phyloP scores from a whole-genome alignment of 305 asterid species.

The Rubia occidens region DNA sequence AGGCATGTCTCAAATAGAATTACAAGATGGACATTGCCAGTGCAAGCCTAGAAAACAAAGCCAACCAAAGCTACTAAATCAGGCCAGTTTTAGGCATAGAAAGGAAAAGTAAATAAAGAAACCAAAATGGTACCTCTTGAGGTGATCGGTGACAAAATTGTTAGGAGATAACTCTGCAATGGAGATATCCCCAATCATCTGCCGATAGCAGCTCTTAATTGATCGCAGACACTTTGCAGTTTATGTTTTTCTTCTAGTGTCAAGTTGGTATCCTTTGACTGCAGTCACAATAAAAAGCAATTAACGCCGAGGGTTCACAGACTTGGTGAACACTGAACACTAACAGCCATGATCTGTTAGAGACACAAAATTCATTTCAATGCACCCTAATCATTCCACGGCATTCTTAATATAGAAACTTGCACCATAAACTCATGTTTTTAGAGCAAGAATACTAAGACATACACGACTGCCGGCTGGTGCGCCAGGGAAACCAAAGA shows the following conservation, averaged over 20 bases:
- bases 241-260: constrained; percentile 55
- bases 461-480: neutral
- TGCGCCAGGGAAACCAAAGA: neutral
- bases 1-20: neutral
- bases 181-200: constrained; percentile 11
- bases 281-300: constrained; percentile 20
- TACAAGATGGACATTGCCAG: neutral
- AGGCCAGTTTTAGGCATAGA: neutral
- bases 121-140: constrained; percentile 1
- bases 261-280: constrained; percentile 43
- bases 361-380: constrained; percentile 1
- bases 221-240: constrained; percentile 39
- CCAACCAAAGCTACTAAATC: neutral
- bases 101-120: neutral
- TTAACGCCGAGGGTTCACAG: neutral
- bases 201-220: constrained; percentile 28
- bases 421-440: neutral
- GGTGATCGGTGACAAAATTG: neutral
- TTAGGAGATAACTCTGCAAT: no score
- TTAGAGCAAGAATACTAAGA: neutral
- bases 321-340: neutral
- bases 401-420: neutral
- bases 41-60: neutral
- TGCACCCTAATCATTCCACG: neutral
- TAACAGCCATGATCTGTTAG: neutral